phyloP scores from a whole-genome alignment of 129 eudicot genomes.

The Mikania micrantha region DNA sequence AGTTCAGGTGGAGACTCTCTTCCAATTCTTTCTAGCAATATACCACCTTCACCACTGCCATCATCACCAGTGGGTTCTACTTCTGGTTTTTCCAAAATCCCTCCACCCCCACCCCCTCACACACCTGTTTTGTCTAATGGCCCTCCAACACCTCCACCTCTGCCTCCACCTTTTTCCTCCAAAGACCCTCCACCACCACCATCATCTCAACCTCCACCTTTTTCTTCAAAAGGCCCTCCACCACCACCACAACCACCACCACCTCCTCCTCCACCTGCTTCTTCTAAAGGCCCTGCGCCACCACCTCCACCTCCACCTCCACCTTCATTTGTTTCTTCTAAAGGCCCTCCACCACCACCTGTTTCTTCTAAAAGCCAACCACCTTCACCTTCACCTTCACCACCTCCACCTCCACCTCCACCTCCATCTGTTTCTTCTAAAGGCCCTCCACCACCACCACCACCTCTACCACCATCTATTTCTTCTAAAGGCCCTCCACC shows the following conservation, averaged over 20 bases:
- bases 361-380: not conserved
- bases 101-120: conserved; percentile 12
- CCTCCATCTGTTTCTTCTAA: conserved; percentile 7
- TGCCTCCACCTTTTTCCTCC: conserved; percentile 12
- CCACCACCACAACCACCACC: too few relatives aligned
- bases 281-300: conserved; percentile 5
- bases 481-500: not conserved
- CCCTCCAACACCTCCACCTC: conserved; percentile 22
- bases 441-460: conserved; percentile 11
- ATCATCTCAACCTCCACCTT: conserved; percentile 27
- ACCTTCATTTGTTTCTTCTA: conserved; percentile 9
- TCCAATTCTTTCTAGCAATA: too few relatives aligned
- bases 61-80: conserved; percentile 1
- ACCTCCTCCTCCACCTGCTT: conserved; percentile 3
- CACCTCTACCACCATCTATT: conserved; percentile 9
- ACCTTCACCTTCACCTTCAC: conserved; percentile 16
- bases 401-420: conserved; percentile 21
- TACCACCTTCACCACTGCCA: conserved; percentile 16
- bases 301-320: conserved; percentile 24
- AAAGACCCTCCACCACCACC: conserved; percentile 18
- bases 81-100: not conserved
- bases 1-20: too few relatives aligned
- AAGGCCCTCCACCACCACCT: conserved; percentile 13
- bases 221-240: conserved; percentile 10
- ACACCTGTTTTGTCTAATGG: not conserved